phyloP scores from a whole-genome alignment of 805 yeast genomes.

The Maudiozyma serrabonitensis region DNA sequence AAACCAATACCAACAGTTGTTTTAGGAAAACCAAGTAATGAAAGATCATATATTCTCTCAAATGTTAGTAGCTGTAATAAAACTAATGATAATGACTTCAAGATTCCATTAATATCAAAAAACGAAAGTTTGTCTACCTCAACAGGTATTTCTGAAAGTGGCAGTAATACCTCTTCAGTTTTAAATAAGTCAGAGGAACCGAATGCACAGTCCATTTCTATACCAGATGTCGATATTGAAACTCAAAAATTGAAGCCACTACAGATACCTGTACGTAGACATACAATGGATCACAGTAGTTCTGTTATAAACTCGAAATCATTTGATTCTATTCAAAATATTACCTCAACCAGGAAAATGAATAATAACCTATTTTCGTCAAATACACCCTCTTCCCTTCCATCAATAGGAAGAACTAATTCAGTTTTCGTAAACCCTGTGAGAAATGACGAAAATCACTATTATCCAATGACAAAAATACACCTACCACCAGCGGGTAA shows the following conservation, averaged over 20 bases:
- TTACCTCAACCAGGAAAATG: neutral
- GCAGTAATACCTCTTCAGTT: neutral
- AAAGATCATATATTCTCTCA: neutral
- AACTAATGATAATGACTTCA: neutral
- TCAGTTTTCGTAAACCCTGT: neutral
- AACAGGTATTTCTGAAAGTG: neutral
- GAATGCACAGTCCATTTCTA: neutral
- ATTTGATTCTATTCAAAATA: neutral
- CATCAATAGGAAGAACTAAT: neutral
- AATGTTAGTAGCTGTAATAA: neutral
- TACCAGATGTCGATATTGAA: neutral
- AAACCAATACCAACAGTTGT: neutral
- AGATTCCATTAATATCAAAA: neutral
- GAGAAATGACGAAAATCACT: neutral
- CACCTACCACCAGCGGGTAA: neutral
- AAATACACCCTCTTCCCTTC: neutral
- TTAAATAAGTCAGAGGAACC: too few relatives aligned
- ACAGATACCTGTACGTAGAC: neutral
- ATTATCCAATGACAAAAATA: neutral
- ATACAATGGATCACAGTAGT: neutral
- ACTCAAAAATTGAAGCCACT: neutral
- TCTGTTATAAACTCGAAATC: neutral
- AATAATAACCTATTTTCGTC: too few relatives aligned
- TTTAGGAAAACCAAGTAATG: neutral
- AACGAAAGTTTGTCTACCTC: neutral